Evolutionary conservation across 2,329 filamentous ascomycete species (phyloP).

Genomic region (Talaromyces marneffei): DNA sequence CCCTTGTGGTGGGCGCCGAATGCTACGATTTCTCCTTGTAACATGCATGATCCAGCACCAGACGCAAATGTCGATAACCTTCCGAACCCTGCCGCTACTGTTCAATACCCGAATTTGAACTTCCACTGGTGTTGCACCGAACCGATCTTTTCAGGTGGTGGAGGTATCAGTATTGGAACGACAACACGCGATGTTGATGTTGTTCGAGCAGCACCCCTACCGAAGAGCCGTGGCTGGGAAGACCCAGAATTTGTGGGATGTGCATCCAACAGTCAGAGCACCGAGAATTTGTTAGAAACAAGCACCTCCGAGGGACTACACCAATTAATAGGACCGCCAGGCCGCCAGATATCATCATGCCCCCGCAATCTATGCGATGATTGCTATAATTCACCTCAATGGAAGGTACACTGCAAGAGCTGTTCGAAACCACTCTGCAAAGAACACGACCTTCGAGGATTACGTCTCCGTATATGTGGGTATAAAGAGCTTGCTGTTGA

Average conservation of each 20-base stretch:
- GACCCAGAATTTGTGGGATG: constrained; percentile 48
- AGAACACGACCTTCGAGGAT: constrained; percentile 53
- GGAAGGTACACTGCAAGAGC: constrained; percentile 55
- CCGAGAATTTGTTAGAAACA: constrained; percentile 36
- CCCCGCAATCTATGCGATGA: constrained; percentile 54
- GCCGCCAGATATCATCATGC: constrained; percentile 42
- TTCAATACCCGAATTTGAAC: constrained; percentile 46
- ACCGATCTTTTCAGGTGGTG: constrained; percentile 55
- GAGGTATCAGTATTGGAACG: constrained; percentile 54
- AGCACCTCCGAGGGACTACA: constrained; percentile 40
- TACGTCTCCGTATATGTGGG: constrained; percentile 53
- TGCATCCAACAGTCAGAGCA: constrained; percentile 36
- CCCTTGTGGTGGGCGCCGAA: constrained; percentile 57
- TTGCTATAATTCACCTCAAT: constrained; percentile 53
- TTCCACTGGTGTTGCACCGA: constrained; percentile 58
- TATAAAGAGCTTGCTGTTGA: constrained; percentile 51
- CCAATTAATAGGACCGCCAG: constrained; percentile 45
- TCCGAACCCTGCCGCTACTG: constrained; percentile 29
- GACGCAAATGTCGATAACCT: constrained; percentile 26
- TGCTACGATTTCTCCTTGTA: constrained; percentile 50
- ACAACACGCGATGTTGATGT: constrained; percentile 50
- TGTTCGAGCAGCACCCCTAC: constrained; percentile 52
- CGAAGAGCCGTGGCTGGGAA: constrained; percentile 50
- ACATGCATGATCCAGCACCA: constrained; percentile 50
- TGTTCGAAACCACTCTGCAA: constrained; percentile 55